Evolutionary conservation across 2,329 filamentous ascomycete species (phyloP).

Genomic region (Fusarium sp.): DNA sequence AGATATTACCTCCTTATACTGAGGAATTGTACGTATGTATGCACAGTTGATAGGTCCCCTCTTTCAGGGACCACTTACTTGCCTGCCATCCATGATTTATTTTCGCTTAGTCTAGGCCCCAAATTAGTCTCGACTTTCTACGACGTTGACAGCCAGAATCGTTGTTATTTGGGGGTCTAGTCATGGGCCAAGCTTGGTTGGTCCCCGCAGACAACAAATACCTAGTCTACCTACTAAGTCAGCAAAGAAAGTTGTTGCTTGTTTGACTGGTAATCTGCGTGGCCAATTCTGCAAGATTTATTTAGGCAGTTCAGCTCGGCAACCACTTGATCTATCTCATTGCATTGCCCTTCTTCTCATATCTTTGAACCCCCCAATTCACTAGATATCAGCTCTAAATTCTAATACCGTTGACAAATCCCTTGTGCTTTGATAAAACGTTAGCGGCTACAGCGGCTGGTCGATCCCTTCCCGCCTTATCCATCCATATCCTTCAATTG

Average conservation of each 20-base stretch:
- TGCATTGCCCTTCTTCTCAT: neutral
- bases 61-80: neutral
- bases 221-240: neutral
- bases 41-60: neutral
- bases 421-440: conserved; percentile 4
- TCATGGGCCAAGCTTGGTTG: conserved; percentile 25
- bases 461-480: conserved; percentile 24
- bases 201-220: conserved; percentile 4
- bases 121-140: neutral
- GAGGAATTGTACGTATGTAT: neutral
- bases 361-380: neutral
- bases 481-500: conserved; percentile 2
- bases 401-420: neutral
- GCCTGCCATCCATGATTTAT: neutral
- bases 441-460: conserved; percentile 28
- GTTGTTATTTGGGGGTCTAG: neutral
- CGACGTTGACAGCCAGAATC: neutral
- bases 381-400: neutral
- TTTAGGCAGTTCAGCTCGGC: conserved; percentile 3
- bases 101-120: neutral
- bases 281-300: conserved; percentile 3
- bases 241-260: conserved; percentile 1
- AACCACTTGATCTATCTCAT: neutral
- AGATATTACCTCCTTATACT: neutral
- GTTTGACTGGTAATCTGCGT: neutral